phyloP scores from a whole-genome alignment of 2,329 filamentous ascomycete genomes.

The Lasiodiplodia theobromae region DNA sequence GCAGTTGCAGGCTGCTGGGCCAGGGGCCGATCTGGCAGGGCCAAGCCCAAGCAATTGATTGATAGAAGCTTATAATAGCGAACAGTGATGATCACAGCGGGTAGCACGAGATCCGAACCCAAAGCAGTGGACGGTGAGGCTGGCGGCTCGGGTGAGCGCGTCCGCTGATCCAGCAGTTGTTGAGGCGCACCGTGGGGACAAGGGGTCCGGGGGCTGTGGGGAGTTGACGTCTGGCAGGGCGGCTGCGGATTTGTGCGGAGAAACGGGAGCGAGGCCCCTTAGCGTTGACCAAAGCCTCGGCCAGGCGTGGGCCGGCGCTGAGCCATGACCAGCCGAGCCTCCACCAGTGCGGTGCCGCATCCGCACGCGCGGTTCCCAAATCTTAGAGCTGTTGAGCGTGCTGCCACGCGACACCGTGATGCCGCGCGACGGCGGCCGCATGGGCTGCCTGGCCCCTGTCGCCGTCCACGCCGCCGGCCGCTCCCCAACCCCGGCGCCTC shows the following conservation, averaged over 20 bases:
- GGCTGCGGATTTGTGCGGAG: conserved; percentile 25
- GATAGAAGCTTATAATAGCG: conserved; percentile 27
- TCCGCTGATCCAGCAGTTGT: conserved; percentile 27
- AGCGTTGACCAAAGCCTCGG: conserved; percentile 19
- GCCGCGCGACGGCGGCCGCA: neutral
- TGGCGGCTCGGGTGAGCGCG: conserved; percentile 29
- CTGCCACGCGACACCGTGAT: conserved; percentile 8
- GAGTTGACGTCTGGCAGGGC: conserved; percentile 4
- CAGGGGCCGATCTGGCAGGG: neutral
- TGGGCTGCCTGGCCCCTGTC: neutral
- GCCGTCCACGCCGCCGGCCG: neutral
- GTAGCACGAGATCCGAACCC: conserved; percentile 1
- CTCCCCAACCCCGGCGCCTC: conserved; percentile 35
- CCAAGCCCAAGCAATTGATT: conserved; percentile 19
- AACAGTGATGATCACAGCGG: conserved; percentile 19
- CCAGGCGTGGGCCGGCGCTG: conserved; percentile 18
- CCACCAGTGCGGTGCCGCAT: conserved; percentile 27
- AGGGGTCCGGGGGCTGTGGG: conserved; percentile 14
- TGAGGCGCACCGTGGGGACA: conserved; percentile 14
- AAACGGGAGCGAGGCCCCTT: conserved; percentile 9
- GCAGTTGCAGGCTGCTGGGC: conserved; percentile 15
- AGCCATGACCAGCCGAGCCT: conserved; percentile 17
- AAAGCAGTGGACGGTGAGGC: conserved; percentile 2
- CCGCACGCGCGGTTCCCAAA: conserved; percentile 21
- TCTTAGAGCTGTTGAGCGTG: neutral